These are phyloP conservation scores for Xylariaceae sp. DNA, from an alignment of 2,329 filamentous ascomycete species.

Conservation along the genomic window DNA sequence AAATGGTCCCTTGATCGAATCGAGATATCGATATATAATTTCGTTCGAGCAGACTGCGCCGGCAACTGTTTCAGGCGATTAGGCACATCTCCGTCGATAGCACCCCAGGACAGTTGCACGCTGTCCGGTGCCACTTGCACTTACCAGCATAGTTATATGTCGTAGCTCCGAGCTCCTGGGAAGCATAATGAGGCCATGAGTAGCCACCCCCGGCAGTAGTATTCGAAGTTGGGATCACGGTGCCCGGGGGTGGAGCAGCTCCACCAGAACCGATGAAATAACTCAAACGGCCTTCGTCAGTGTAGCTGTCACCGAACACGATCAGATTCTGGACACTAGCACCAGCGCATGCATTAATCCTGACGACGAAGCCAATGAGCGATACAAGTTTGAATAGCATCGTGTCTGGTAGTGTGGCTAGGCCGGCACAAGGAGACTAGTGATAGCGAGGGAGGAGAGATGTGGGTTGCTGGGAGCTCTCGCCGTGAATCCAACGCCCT, in stretches of 20 bases:
- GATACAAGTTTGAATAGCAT: slow-evolving; percentile 12
- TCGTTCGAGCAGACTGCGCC: slow-evolving; percentile 77
- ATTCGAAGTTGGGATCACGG: slow-evolving; percentile 53
- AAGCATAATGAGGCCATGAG: slow-evolving; percentile 72
- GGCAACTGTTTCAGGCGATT: slow-evolving; percentile 50
- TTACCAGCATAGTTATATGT: slow-evolving; percentile 69
- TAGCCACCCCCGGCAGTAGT: slow-evolving; percentile 69
- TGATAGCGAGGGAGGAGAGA: no score
- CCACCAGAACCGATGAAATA: slow-evolving; percentile 69
- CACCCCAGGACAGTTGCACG: no score
- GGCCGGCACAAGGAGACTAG: no score
- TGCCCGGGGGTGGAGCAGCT: slow-evolving; percentile 66
- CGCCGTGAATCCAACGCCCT: no score
- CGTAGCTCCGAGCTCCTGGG: slow-evolving; percentile 61
- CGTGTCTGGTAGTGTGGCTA: no score
- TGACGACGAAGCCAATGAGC: slow-evolving; percentile 6
- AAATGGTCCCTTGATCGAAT: slow-evolving; percentile 59
- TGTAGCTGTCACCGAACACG: slow-evolving; percentile 78
- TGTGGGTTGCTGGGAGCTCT: no score
- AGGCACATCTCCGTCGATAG: background rate
- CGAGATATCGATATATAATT: slow-evolving; percentile 63
- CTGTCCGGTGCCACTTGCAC: background rate
- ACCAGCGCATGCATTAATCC: background rate
- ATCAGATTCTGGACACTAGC: slow-evolving; percentile 65
- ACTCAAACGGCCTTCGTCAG: slow-evolving; percentile 70